Conservation (phyloP, 495 filamentous ascomycete species). For the Xylaria longipes region DNA sequence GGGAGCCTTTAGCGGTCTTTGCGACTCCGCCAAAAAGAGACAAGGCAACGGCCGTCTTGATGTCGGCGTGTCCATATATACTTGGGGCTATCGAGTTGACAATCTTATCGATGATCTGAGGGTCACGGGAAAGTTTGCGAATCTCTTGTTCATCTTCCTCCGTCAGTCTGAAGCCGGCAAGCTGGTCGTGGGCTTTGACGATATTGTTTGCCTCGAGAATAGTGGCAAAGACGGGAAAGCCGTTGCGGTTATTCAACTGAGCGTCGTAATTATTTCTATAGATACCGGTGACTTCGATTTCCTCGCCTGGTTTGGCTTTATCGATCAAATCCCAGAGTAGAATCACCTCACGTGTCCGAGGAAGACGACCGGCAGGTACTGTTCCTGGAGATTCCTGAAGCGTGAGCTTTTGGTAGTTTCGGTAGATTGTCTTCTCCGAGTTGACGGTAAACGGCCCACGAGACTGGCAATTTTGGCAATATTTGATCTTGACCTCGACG, state of each 20-base stretch:
- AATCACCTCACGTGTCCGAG: constrained; percentile 93
- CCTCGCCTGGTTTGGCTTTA: constrained; percentile 94
- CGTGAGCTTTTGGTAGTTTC: constrained; percentile 98
- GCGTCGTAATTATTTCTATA: constrained; percentile 99
- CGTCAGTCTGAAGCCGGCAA: constrained; percentile 94
- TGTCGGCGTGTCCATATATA: constrained; percentile 96
- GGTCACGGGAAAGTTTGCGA: constrained; percentile 82
- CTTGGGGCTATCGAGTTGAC: constrained; percentile 93
- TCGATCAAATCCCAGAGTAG: constrained; percentile 98
- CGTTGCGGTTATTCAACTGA: constrained; percentile 97
- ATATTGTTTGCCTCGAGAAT: constrained; percentile 97
- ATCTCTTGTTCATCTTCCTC: constrained; percentile 96
- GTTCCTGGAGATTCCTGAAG: constrained; percentile 98
- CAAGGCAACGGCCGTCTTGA: constrained; percentile 95
- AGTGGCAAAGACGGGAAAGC: constrained; percentile 98
- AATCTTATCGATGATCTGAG: constrained; percentile 93
- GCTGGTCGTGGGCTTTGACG: constrained; percentile 95
- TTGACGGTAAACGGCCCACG: constrained; percentile 95
- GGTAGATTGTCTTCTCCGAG: constrained; percentile 98
- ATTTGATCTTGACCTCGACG: constrained; percentile 92
- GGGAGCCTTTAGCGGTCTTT: constrained; percentile 86
- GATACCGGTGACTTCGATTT: constrained; percentile 95
- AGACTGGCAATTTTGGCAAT: constrained; percentile 97
- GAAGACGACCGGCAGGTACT: constrained; percentile 94
- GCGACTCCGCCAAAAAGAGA: constrained; percentile 95